Evolutionary conservation across 257 asterid genomes (phyloP).

Genomic region (Nicotiana undulata): DNA sequence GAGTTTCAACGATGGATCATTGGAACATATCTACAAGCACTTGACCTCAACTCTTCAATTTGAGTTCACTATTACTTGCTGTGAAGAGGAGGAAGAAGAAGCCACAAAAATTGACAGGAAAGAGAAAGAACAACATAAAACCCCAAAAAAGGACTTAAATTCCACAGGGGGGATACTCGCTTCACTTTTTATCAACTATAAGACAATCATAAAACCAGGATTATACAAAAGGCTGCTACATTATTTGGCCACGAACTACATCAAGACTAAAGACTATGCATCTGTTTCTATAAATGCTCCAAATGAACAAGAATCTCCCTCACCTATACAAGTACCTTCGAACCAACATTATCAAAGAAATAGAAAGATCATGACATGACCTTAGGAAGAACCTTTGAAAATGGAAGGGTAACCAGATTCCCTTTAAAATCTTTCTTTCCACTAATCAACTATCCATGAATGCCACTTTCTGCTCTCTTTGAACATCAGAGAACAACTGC

Average conservation of each 20-base stretch:
- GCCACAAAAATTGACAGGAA: background rate
- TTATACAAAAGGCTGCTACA: background rate
- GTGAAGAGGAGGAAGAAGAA: too few relatives aligned
- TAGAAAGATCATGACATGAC: background rate
- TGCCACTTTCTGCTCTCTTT: background rate
- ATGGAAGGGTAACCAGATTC: background rate
- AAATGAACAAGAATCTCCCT: background rate
- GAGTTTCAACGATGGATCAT: too few relatives aligned
- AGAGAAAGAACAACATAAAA: background rate
- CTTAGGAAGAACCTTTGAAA: background rate
- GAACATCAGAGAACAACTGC: background rate
- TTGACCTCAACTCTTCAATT: background rate
- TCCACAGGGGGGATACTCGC: background rate
- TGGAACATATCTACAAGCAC: too few relatives aligned
- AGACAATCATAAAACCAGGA: background rate
- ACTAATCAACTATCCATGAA: background rate
- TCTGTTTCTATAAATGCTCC: background rate
- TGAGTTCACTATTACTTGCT: background rate
- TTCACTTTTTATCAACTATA: background rate
- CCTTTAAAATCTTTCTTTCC: background rate
- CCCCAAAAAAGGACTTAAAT: background rate
- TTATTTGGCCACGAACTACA: background rate
- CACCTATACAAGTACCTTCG: background rate
- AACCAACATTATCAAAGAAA: background rate
- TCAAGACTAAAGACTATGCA: background rate